Percentiles rank a stretch among this genome's conserved stretches.
These are phyloP conservation scores for Microstegium vimineum DNA, from an alignment of 176 grass and related monocot genomes.

Conservation along the genomic window DNA sequence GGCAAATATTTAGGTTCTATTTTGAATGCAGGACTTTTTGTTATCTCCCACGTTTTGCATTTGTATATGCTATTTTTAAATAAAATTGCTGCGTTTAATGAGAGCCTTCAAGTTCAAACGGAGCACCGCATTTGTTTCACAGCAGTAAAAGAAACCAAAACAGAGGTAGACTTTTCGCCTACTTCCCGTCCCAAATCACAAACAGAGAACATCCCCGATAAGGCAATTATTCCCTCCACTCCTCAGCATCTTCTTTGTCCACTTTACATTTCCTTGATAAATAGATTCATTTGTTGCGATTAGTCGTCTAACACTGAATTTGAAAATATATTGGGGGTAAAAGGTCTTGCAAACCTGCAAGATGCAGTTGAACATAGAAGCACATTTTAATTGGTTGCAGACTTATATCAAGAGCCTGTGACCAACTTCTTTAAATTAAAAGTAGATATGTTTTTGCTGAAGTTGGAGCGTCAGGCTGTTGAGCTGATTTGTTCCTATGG, in stretches of 20 bases:
- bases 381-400: background rate
- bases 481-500: background rate
- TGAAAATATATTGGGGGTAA: background rate
- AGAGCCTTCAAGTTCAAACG: background rate
- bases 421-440: background rate
- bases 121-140: background rate
- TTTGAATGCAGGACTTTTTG: background rate
- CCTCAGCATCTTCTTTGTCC: background rate
- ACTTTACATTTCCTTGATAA: constrained; percentile 17
- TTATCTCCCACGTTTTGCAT: background rate
- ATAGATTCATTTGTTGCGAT: background rate
- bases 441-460: background rate
- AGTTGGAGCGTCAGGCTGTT: background rate
- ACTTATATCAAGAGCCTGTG: background rate
- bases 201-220: background rate
- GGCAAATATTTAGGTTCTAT: too few relatives aligned
- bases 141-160: background rate
- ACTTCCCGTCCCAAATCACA: too few relatives aligned
- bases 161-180: background rate
- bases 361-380: background rate
- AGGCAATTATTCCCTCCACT: background rate
- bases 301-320: background rate
- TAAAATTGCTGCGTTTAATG: background rate
- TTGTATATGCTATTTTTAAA: background rate
- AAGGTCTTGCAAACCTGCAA: background rate